phyloP scores from a whole-genome alignment of 495 filamentous ascomycete genomes.

The Pyronema domesticum region DNA sequence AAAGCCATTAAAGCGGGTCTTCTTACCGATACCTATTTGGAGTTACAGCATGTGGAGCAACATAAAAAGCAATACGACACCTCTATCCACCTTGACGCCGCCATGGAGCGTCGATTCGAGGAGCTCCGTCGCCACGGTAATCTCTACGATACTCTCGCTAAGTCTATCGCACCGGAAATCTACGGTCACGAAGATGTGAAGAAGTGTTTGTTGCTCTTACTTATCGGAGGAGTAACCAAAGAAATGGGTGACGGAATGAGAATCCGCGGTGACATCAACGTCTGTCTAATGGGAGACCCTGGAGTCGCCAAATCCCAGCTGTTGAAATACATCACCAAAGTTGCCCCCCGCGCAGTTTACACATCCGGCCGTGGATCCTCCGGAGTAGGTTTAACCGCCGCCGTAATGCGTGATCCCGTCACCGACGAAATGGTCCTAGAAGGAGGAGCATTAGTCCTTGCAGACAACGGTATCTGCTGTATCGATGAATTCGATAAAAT shows the following conservation, averaged over 20 bases:
- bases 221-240: conserved; percentile 93
- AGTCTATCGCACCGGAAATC: conserved; percentile 94
- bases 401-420: conserved; percentile 95
- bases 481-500: conserved; percentile 99
- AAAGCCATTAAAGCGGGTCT: conserved; percentile 88
- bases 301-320: conserved; percentile 98
- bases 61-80: conserved; percentile 97
- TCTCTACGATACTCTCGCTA: conserved; percentile 82
- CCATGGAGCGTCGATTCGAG: conserved; percentile 61
- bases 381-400: conserved; percentile 91
- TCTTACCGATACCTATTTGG: conserved; percentile 88
- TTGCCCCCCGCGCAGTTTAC: conserved; percentile 91
- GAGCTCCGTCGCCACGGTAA: conserved; percentile 65
- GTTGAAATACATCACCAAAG: conserved; percentile 95
- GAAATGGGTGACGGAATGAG: conserved; percentile 95
- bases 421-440: conserved; percentile 98
- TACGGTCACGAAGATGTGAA: conserved; percentile 94
- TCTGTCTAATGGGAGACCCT: conserved; percentile 97
- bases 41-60: conserved; percentile 80
- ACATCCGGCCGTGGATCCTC: conserved; percentile 91
- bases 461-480: conserved; percentile 97
- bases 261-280: conserved; percentile 95
- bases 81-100: conserved; percentile 52
- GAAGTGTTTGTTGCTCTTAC: conserved; percentile 81
- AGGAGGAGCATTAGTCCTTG: conserved; percentile 85